These are phyloP conservation scores for Hortiboletus campestris DNA, from an alignment of 768 basidiomycete genomes.

Conservation along the genomic window DNA sequence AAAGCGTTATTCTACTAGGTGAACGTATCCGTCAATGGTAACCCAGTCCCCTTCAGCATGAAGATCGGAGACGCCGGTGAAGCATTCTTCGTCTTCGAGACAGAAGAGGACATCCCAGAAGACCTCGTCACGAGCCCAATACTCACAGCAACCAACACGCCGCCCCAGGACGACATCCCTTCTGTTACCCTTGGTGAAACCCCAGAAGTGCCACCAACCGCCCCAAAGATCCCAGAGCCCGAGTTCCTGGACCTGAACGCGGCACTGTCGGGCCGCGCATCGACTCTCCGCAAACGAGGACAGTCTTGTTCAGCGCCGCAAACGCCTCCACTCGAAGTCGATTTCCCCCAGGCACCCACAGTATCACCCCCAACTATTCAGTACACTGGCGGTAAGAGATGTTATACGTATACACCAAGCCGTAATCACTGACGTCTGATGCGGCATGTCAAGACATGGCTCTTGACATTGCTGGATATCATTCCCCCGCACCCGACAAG, in stretches of 20 bases:
- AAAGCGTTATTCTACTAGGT: conserved; percentile 52
- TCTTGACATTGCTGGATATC: conserved; percentile 83
- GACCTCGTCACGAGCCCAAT: conserved; percentile 94
- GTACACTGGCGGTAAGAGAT: conserved; percentile 53
- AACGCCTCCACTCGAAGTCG: conserved; percentile 39
- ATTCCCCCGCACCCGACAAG: conserved; percentile 31
- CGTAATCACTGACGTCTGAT: background rate
- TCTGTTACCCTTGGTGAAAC: conserved; percentile 18
- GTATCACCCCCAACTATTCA: conserved; percentile 54
- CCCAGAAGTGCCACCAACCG: conserved; percentile 3
- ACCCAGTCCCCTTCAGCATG: conserved; percentile 89
- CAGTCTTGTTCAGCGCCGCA: conserved; percentile 30
- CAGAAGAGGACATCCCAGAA: conserved; percentile 89
- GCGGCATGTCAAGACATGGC: conserved; percentile 55
- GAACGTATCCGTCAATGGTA: conserved; percentile 83
- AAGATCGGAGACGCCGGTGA: conserved; percentile 99
- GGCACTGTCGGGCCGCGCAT: conserved; percentile 9
- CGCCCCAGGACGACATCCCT: conserved; percentile 30
- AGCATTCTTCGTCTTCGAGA: conserved; percentile 98
- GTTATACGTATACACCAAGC: conserved; percentile 5
- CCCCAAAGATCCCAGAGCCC: conserved; percentile 49
- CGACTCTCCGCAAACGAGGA: conserved; percentile 19
- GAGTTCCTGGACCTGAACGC: conserved; percentile 87
- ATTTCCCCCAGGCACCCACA: conserved; percentile 42
- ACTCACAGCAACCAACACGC: conserved; percentile 55